A percentile compares a stretch with the other conserved stretches of the same genome.
These are phyloP conservation scores for Fusarium haematococcum DNA, from an alignment of 2,329 filamentous ascomycete genomes.

Conservation along the genomic window DNA sequence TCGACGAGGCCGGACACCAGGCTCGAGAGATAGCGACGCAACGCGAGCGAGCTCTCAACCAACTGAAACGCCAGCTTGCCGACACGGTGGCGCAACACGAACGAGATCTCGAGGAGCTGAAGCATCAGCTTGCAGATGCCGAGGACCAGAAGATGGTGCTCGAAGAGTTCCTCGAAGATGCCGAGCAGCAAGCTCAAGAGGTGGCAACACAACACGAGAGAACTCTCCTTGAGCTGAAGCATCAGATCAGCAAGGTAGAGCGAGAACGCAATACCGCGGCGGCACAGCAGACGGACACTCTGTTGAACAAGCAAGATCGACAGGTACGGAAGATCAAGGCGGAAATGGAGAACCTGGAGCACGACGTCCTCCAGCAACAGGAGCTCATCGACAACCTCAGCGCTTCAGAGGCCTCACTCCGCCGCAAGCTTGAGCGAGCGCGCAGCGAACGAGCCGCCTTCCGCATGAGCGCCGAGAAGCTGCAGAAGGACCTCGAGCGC, in stretches of 20 bases:
- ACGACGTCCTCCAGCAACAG: constrained; percentile 78
- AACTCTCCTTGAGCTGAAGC: constrained; percentile 57
- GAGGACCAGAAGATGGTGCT: constrained; percentile 62
- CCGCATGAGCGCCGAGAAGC: constrained; percentile 65
- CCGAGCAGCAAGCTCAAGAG: constrained; percentile 64
- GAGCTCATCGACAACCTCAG: constrained; percentile 69
- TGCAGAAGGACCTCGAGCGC: constrained; percentile 63
- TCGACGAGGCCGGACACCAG: not conserved
- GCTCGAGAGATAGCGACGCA: not conserved
- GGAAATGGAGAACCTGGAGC: constrained; percentile 76
- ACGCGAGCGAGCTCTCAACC: not conserved
- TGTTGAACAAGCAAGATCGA: constrained; percentile 62
- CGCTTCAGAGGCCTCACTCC: constrained; percentile 69
- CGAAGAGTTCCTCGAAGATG: constrained; percentile 69
- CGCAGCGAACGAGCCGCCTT: constrained; percentile 73
- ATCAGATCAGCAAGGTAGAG: constrained; percentile 64
- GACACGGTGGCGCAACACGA: not conserved
- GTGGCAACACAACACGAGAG: constrained; percentile 57
- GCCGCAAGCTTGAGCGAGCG: constrained; percentile 75
- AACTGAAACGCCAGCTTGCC: not conserved
- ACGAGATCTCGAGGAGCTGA: not conserved
- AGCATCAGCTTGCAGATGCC: not conserved
- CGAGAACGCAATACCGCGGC: constrained; percentile 57
- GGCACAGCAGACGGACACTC: constrained; percentile 52
- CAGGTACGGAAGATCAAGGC: constrained; percentile 73